Evolutionary conservation across 306 rosid genomes (phyloP).

Genomic region (peach (Prunus persica)): Prunus_persica_NCBIv2 NC_034009.1:41269001-41269500

Average conservation of each 20-base stretch:
- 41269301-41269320: background rate
- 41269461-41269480: background rate
- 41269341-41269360: background rate
- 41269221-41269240: background rate
- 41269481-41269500: background rate
- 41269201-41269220: background rate
- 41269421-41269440: slow-evolving; percentile 12
- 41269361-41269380: background rate
- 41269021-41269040: background rate
- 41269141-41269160: slow-evolving; percentile 7
- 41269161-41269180: slow-evolving; percentile 22
- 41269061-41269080: slow-evolving; percentile 1
- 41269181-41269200: slow-evolving; percentile 16
- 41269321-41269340: background rate
- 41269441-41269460: background rate
- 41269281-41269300: background rate
- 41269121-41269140: background rate
- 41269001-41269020: background rate
- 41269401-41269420: slow-evolving; percentile 10
- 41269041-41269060: background rate
- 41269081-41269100: slow-evolving; percentile 12
- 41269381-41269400: background rate
- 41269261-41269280: background rate
- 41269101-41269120: background rate
- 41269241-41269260: slow-evolving; percentile 1